phyloP scores from a whole-genome alignment of 768 basidiomycete genomes.

The Pleurotus salmoneostramineus region DNA sequence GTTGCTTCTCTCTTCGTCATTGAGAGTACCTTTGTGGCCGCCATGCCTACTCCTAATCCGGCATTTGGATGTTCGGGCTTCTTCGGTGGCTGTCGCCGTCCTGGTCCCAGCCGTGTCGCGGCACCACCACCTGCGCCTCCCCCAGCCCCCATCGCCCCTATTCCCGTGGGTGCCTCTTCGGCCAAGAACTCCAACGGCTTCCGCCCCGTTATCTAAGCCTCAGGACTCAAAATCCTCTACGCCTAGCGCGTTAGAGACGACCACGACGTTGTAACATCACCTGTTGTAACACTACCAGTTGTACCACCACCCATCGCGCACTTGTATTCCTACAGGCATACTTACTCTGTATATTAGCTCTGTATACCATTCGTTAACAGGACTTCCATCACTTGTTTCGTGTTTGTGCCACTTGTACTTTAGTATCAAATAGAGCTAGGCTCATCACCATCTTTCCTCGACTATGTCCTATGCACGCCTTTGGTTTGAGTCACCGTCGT shows the following conservation, averaged over 20 bases:
- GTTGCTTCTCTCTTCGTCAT: not conserved
- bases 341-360: not conserved
- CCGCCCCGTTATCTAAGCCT: slow-evolving; percentile 1
- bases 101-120: not conserved
- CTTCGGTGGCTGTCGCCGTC: slow-evolving; percentile 5
- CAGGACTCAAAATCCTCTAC: not conserved
- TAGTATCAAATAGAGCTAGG: not conserved
- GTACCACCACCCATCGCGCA: not conserved
- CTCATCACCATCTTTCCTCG: not conserved
- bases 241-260: not conserved
- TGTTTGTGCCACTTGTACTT: not conserved
- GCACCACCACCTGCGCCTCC: not conserved
- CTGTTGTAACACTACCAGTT: not conserved
- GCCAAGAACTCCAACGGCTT: not conserved
- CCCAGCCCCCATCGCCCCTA: not conserved
- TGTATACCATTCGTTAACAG: not conserved
- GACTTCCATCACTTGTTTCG: not conserved
- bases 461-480: not conserved
- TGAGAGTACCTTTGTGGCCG: not conserved
- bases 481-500: not conserved
- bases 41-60: slow-evolving; percentile 1
- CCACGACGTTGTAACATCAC: not conserved
- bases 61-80: not conserved
- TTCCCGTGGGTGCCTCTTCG: not conserved
- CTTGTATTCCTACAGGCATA: not conserved